phyloP scores from a whole-genome alignment of 2,329 filamentous ascomycete genomes.

The Colletotrichum tropicicola region DNA sequence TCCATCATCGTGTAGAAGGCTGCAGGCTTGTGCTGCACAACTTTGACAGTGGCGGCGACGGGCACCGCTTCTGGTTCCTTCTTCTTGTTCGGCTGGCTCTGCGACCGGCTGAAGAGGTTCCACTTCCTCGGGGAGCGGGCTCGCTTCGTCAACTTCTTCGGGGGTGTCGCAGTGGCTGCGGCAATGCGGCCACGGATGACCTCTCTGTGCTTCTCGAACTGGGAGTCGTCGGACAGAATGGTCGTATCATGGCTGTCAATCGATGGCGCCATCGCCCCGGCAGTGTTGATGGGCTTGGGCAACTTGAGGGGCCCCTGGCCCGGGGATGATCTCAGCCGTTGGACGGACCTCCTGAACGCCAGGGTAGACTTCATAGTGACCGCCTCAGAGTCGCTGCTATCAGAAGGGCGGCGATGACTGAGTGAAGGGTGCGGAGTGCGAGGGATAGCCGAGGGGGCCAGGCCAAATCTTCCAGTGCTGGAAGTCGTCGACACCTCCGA shows the following conservation, averaged over 20 bases:
- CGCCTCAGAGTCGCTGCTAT: slow-evolving; percentile 65
- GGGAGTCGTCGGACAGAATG: slow-evolving; percentile 66
- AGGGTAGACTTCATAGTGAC: slow-evolving; percentile 58
- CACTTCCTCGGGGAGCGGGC: slow-evolving; percentile 67
- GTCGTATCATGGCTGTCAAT: slow-evolving; percentile 66
- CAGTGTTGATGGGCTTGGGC: slow-evolving; percentile 62
- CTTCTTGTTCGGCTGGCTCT: slow-evolving; percentile 49
- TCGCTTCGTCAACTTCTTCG: slow-evolving; percentile 66
- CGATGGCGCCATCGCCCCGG: slow-evolving; percentile 53
- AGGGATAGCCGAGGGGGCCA: slow-evolving; percentile 65
- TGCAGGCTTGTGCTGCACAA: slow-evolving; percentile 59
- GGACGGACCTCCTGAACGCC: slow-evolving; percentile 64
- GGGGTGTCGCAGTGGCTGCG: slow-evolving; percentile 37
- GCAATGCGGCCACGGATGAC: slow-evolving; percentile 41
- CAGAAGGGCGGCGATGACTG: slow-evolving; percentile 56
- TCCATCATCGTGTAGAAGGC: slow-evolving; percentile 72
- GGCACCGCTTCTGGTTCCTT: slow-evolving; percentile 46
- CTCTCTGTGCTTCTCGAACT: slow-evolving; percentile 49
- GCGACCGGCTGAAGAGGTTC: slow-evolving; percentile 69
- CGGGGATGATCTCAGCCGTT: slow-evolving; percentile 56
- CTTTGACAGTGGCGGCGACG: slow-evolving; percentile 58
- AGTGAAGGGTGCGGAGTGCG: slow-evolving; percentile 38
- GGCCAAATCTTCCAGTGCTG: slow-evolving; percentile 50
- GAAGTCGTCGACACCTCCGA: slow-evolving; percentile 52
- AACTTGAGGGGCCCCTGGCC: slow-evolving; percentile 54